Evolutionary conservation across 1,139 yeast species (phyloP).

Genomic region (Groenewaldozyma auringiensis): DNA sequence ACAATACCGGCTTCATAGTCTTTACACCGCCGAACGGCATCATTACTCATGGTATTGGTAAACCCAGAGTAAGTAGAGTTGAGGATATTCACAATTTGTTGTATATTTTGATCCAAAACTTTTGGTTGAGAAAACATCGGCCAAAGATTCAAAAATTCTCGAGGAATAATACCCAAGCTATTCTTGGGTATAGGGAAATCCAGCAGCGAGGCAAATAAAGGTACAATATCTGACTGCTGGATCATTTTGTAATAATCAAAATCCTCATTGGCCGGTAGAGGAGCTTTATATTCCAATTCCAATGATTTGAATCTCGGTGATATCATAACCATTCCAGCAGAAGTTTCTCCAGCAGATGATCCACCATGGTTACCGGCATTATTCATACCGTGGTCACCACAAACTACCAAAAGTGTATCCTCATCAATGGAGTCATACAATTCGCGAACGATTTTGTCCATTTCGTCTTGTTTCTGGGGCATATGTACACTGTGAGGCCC

Average conservation of each 20-base stretch:
- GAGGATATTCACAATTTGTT: conserved; percentile 40
- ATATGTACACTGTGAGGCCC: conserved; percentile 78
- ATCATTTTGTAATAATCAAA: conserved; percentile 48
- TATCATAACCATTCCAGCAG: conserved; percentile 66
- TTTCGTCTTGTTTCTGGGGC: conserved; percentile 74
- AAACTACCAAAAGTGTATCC: conserved; percentile 59
- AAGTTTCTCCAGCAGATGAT: conserved; percentile 83
- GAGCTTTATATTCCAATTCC: conserved; percentile 6
- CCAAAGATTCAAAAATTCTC: conserved; percentile 51
- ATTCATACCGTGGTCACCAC: conserved; percentile 94
- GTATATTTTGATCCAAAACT: conserved; percentile 51
- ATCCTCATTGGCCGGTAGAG: conserved; percentile 41
- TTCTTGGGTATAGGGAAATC: conserved; percentile 83
- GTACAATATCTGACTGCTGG: conserved; percentile 83
- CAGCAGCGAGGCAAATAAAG: conserved; percentile 66
- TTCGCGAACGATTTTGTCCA: conserved; percentile 59
- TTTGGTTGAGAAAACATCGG: conserved; percentile 32
- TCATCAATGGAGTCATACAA: conserved; percentile 48
- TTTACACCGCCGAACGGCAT: background rate
- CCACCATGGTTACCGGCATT: conserved; percentile 95
- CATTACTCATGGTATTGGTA: conserved; percentile 5
- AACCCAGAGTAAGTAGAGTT: conserved; percentile 17
- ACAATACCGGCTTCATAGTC: background rate
- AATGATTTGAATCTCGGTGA: conserved; percentile 47
- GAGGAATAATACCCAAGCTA: conserved; percentile 66